Percentiles rank a stretch among this genome's conserved stretches.
Evolutionary conservation across 768 basidiomycete genomes (phyloP).

Genomic region (Mycena kentingensis): DNA sequence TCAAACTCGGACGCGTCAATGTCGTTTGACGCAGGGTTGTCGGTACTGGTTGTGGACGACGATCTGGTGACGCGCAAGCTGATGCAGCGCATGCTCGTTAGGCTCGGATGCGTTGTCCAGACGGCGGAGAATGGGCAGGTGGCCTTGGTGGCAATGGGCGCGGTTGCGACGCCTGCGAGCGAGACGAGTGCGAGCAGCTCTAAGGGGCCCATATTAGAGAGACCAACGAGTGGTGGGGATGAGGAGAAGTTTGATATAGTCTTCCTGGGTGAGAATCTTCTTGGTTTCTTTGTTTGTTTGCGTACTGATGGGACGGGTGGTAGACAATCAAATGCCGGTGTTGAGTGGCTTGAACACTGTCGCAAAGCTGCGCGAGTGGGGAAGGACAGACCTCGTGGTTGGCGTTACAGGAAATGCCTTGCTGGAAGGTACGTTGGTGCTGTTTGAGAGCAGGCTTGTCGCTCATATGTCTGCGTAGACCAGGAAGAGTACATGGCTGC

Average conservation of each 20-base stretch:
- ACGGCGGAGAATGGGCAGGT: conserved; percentile 84
- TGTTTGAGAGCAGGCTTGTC: background rate
- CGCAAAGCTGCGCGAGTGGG: conserved; percentile 61
- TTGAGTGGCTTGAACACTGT: conserved; percentile 75
- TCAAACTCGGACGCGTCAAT: conserved; percentile 37
- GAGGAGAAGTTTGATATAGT: conserved; percentile 49
- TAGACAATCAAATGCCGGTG: conserved; percentile 81
- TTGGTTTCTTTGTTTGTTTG: background rate
- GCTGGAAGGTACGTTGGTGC: conserved; percentile 41
- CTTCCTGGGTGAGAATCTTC: conserved; percentile 35
- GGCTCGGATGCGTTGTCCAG: conserved; percentile 76
- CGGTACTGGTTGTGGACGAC: conserved; percentile 82
- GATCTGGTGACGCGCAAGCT: conserved; percentile 77
- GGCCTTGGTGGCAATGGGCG: conserved; percentile 70
- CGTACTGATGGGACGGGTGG: background rate
- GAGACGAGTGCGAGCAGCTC: conserved; percentile 35
- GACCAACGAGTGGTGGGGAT: conserved; percentile 25
- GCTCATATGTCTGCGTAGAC: conserved; percentile 48
- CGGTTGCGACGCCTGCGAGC: conserved; percentile 41
- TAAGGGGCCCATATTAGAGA: conserved; percentile 41
- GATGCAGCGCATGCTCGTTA: conserved; percentile 77
- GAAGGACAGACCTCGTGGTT: conserved; percentile 77
- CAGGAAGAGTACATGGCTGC: conserved; percentile 77
- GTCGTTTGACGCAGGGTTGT: conserved; percentile 53
- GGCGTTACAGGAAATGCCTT: conserved; percentile 74